Evolutionary conservation across 495 filamentous ascomycete species (phyloP), one percentile per base, ranked within the genome.

Genomic region (Astrocystis sublimbata): DNA sequence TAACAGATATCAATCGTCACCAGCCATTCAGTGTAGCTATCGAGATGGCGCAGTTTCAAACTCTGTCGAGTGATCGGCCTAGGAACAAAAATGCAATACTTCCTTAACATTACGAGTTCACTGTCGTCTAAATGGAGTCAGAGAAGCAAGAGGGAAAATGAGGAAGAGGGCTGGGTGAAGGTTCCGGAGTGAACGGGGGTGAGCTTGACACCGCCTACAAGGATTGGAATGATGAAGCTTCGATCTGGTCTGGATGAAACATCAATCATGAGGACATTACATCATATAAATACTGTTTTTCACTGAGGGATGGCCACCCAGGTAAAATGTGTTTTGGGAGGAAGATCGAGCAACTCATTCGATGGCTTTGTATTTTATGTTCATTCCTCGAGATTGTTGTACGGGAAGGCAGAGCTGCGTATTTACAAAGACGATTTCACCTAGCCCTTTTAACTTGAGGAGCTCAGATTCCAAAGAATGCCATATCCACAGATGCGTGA

Each of bases 11-110:
- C 15, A 19, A 17, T 42, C 40, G 40, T 10, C 9, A 36, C 86
- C 73, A 83, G 78, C 26, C 86, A 88, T n/a, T n/a, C n/a, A n/a
- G n/a, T n/a, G n/a, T n/a, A 73, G 70, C 87, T 13, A 85, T 88
- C 1, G 71, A 84, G 5, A 88, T 88, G 85, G 86, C 84, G n/a
- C n/a, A n/a, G n/a, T n/a, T n/a, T n/a, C n/a, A n/a, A n/a, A n/a
- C n/a, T n/a, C n/a, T 36, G 33, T 13, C 13, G 33, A 36, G 6
- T 6, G 33, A 6, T 13, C 6, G 33, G 33, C 6, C 6, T 36
- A 13, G 33, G 33, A 36, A 13, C 33, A 36, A n/a, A n/a, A n/a
- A n/a, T n/a, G n/a, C n/a, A n/a, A n/a, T n/a, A n/a, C n/a, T n/a
- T n/a, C n/a, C n/a, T n/a, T n/a, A n/a, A n/a, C n/a, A n/a, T n/a